Evolutionary conservation across 805 yeast genomes (phyloP).

Genomic region (Candida alai): DNA sequence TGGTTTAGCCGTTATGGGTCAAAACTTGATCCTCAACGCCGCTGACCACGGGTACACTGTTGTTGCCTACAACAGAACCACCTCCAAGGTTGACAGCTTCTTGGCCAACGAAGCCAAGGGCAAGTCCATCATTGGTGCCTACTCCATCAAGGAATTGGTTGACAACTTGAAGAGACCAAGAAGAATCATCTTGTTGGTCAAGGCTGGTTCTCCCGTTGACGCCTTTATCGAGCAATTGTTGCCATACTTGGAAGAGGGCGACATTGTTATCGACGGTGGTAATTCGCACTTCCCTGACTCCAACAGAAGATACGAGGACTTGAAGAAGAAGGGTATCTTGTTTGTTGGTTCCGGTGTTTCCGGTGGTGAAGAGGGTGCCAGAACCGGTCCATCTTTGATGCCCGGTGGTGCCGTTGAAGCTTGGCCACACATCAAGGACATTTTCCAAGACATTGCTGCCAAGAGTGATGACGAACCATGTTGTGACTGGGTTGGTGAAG

Average conservation of each 20-base stretch:
- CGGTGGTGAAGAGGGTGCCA: constrained; percentile 99
- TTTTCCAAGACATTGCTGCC: constrained; percentile 94
- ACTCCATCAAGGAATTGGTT: constrained; percentile 81
- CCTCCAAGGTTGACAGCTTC: constrained; percentile 91
- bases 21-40: constrained; percentile 92
- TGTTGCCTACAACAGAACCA: constrained; percentile 98
- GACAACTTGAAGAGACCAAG: constrained; percentile 95
- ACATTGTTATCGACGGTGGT: constrained; percentile 99
- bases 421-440: constrained; percentile 97
- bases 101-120: constrained; percentile 95
- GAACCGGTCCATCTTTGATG: constrained; percentile 98
- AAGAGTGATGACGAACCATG: constrained; percentile 98
- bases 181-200: constrained; percentile 88
- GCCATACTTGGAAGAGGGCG: constrained; percentile 93
- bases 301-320: constrained; percentile 92
- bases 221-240: constrained; percentile 80
- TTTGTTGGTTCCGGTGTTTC: constrained; percentile 99
- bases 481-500: constrained; percentile 99
- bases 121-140: constrained; percentile 93
- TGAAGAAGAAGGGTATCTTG: constrained; percentile 78
- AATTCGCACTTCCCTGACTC: constrained; percentile 99
- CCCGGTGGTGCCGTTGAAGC: constrained; percentile 99
- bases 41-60: constrained; percentile 99
- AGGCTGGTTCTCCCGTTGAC: constrained; percentile 96
- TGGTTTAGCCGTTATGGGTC: constrained; percentile 99